Evolutionary conservation across 2,329 filamentous ascomycete species (phyloP).

Genomic region (Albophoma yamanashiensis): DNA sequence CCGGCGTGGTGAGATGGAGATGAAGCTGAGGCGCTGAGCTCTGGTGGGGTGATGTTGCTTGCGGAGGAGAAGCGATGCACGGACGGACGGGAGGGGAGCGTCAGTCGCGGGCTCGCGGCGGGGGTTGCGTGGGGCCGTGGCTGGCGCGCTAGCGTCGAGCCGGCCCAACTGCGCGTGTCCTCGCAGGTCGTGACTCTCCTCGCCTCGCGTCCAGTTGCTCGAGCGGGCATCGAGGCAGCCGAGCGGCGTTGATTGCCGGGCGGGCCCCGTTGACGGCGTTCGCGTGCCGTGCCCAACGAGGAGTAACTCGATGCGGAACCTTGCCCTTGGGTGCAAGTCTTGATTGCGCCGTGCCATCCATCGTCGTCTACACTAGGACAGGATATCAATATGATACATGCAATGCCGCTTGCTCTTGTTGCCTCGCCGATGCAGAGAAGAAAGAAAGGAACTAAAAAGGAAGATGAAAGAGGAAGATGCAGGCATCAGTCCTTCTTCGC

Average conservation of each 20-base stretch:
- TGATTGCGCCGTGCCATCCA: not conserved
- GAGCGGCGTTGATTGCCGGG: not conserved
- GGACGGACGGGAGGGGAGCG: no score
- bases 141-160: not conserved
- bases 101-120: no score
- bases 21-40: not conserved
- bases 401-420: not conserved
- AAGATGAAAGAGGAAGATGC: no score
- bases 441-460: no score
- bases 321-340: not conserved
- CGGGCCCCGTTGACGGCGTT: no score
- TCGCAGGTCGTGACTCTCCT: no score
- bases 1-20: not conserved
- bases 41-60: not conserved
- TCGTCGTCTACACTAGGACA: not conserved
- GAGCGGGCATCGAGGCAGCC: not conserved
- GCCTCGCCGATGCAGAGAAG: not conserved
- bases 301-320: no score
- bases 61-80: not conserved
- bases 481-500: constrained; percentile 8
- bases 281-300: no score
- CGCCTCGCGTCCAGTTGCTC: not conserved
- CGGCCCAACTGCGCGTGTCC: no score
- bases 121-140: not conserved
- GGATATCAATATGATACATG: not conserved